phyloP scores from a whole-genome alignment of 495 filamentous ascomycete genomes.

The Penicillium fimorum region DNA sequence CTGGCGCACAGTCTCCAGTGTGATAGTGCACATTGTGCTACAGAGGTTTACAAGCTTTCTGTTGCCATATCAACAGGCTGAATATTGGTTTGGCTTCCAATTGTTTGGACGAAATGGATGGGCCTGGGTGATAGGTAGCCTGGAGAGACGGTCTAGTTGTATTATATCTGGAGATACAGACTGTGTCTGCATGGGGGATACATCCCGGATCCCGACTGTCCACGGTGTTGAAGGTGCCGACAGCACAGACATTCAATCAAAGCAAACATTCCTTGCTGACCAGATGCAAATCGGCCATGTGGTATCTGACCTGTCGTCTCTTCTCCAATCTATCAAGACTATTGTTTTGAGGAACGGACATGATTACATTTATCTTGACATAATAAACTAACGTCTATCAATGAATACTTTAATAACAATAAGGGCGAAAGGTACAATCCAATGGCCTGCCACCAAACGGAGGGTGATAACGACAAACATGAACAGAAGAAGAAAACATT shows the following conservation, averaged over 20 bases:
- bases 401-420: constrained; percentile 22
- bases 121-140: background rate
- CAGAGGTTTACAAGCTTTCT: background rate
- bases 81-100: constrained; percentile 8
- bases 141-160: background rate
- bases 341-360: background rate
- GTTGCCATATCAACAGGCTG: constrained; percentile 25
- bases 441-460: constrained; percentile 26
- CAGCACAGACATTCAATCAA: background rate
- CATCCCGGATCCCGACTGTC: background rate
- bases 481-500: constrained; percentile 31
- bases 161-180: background rate
- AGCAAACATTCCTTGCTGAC: constrained; percentile 1
- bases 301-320: background rate
- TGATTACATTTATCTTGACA: constrained; percentile 30
- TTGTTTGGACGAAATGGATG: background rate
- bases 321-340: background rate
- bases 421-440: constrained; percentile 20
- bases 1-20: background rate
- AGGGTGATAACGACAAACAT: constrained; percentile 34
- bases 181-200: background rate
- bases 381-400: constrained; percentile 22
- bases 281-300: background rate
- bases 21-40: constrained; percentile 20
- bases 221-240: background rate